phyloP scores from a whole-genome alignment of 306 rosid species.

The Lupinus albus region DNA sequence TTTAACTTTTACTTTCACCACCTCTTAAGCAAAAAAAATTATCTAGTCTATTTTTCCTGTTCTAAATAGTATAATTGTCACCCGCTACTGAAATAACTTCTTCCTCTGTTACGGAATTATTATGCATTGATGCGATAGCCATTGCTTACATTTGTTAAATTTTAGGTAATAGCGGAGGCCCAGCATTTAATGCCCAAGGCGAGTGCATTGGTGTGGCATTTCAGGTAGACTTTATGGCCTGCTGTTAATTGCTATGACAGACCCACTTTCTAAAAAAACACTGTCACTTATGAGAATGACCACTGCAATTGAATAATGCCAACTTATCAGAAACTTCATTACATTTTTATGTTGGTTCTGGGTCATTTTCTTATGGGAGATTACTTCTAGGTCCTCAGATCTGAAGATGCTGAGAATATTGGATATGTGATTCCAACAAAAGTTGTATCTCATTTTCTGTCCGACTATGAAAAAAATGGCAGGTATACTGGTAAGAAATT shows the following conservation, averaged over 20 bases:
- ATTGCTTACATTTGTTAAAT: conserved; percentile 52
- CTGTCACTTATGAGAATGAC: conserved; percentile 6
- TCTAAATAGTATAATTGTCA: conserved; percentile 3
- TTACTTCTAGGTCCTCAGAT: conserved; percentile 88
- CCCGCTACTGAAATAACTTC: not conserved
- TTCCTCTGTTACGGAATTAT: conserved; percentile 12
- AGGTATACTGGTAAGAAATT: conserved; percentile 80
- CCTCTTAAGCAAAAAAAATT: not conserved
- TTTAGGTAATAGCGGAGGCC: conserved; percentile 99
- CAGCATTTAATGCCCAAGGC: conserved; percentile 91
- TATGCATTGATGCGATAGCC: conserved; percentile 43
- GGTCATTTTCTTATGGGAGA: conserved; percentile 54
- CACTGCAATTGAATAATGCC: conserved; percentile 20
- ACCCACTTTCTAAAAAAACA: not conserved
- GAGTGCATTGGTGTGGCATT: conserved; percentile 99
- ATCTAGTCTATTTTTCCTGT: conserved; percentile 10
- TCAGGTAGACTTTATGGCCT: conserved; percentile 75
- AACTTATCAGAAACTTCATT: conserved; percentile 24
- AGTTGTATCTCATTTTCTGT: conserved; percentile 92
- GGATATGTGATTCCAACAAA: conserved; percentile 97
- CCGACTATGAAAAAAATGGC: conserved; percentile 84
- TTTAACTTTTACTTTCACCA: conserved; percentile 26
- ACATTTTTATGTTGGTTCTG: conserved; percentile 2
- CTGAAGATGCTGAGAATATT: conserved; percentile 96
- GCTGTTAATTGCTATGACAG: conserved; percentile 29